A percentile compares a stretch with the other conserved stretches of the same genome.
phyloP scores from a whole-genome alignment of 1,284 basidiomycete genomes.

The Trichosporon sp. region DNA sequence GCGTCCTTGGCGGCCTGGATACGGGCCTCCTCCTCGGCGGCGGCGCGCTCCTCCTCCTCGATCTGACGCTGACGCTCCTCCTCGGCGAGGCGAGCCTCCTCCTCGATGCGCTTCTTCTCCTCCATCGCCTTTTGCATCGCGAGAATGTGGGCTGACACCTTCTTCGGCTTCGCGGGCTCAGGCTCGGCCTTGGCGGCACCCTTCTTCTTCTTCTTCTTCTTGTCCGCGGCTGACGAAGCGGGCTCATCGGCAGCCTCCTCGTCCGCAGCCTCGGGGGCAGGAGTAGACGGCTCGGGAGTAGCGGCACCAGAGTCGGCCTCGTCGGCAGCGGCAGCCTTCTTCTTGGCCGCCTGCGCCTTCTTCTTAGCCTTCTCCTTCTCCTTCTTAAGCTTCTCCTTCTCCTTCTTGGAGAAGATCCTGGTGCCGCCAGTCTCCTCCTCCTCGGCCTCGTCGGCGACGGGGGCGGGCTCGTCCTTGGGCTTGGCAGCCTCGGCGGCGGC shows the following conservation, averaged over 20 bases:
- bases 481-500: slow-evolving; percentile 58
- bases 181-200: slow-evolving; percentile 72
- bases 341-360: slow-evolving; percentile 86
- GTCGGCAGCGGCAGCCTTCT: slow-evolving; percentile 62
- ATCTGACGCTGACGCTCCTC: slow-evolving; percentile 67
- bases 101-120: slow-evolving; percentile 81
- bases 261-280: slow-evolving; percentile 41
- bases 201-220: slow-evolving; percentile 90
- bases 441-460: slow-evolving; percentile 59
- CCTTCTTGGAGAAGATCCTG: slow-evolving; percentile 80
- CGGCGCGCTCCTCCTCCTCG: slow-evolving; percentile 78
- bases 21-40: slow-evolving; percentile 73
- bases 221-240: slow-evolving; percentile 53
- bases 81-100: slow-evolving; percentile 67
- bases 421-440: slow-evolving; percentile 74
- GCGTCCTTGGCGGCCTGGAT: slow-evolving; percentile 81
- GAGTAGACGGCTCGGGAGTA: slow-evolving; percentile 33
- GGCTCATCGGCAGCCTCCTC: slow-evolving; percentile 63
- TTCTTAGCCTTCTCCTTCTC: slow-evolving; percentile 96
- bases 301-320: slow-evolving; percentile 28
- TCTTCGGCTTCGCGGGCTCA: slow-evolving; percentile 63
- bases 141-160: slow-evolving; percentile 70
- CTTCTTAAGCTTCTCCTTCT: slow-evolving; percentile 92
- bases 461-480: slow-evolving; percentile 73
- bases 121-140: slow-evolving; percentile 78